Evolutionary conservation across 495 filamentous ascomycete genomes (phyloP), one percentile per base, ranked within the genome.

Genomic region (Penicillium desertorum): DNA sequence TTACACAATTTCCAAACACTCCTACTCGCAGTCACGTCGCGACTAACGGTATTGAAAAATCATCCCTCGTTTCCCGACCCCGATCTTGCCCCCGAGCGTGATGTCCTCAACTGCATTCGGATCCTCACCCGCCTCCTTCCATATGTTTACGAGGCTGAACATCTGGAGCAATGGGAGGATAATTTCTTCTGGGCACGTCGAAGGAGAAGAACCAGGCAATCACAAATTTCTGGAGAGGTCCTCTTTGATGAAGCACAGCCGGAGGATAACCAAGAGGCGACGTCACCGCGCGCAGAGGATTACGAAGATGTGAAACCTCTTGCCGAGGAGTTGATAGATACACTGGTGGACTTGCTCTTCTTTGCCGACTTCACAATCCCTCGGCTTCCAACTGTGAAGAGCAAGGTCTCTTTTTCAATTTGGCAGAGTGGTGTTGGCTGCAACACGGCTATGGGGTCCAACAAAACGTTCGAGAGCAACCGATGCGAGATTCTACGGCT

Each of bases 371-470:
- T 99, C 68, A 96, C 92, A 0, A 80, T 97, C 8, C 92, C 92
- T 1, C 69, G 76, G 45, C 72, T 78, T 4, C 72, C 84, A 11
- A 81, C 86, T 44, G 85, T 84, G 37, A 90, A 88, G 66, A 79
- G 80, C 61, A 96, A 96, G 69, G 87, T 96, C 39, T 89, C 88
- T 14, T 96, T 91, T 75, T 86, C 91, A 36, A 98, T 99, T 63
- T 99, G 94, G 94, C 91, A 97, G 71, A 97, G 88, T 63, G 94
- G 94, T 23, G 93, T 99, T 45, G 94, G 94, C 2, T 98, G 93
- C 74, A 96, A 96, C 69, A 90, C 88, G 7, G 81, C 90, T 2
- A 86, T 96, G 70, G 88, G 88, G 17, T 90, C 92, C 19, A 96
- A 82, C 39, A 96, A 89, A 71, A 89, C 96, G 58, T 84, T 88